Evolutionary conservation across 129 eudicot genomes (phyloP).

Genomic region (Chrysanthemum lavandulifolium): DNA sequence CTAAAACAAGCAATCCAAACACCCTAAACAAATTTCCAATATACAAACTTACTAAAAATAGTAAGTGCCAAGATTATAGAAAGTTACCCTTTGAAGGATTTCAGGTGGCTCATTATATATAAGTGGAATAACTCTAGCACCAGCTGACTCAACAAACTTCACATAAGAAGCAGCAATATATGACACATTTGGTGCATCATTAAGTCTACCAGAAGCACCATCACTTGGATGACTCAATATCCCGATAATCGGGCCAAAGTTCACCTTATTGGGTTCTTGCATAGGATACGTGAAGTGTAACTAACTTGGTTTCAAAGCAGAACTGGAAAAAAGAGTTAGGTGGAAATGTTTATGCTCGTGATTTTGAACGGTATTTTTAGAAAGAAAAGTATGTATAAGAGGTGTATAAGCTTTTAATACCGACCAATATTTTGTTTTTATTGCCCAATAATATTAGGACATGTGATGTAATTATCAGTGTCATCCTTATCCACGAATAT

Average conservation of each 20-base stretch:
- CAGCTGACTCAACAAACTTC: slow-evolving; percentile 83
- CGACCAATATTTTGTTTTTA: no score
- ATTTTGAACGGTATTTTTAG: no score
- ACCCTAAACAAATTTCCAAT: no score
- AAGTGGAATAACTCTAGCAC: slow-evolving; percentile 89
- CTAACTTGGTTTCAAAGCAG: no score
- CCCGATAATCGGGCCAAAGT: slow-evolving; percentile 83
- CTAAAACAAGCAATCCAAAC: no score
- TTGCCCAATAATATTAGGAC: no score
- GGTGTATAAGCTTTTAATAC: no score
- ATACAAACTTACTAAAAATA: no score
- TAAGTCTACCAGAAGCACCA: slow-evolving; percentile 81
- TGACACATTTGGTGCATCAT: slow-evolving; percentile 51
- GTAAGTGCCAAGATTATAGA: neutral
- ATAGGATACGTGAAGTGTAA: slow-evolving; percentile 34
- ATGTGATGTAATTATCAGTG: no score
- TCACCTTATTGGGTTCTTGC: slow-evolving; percentile 52
- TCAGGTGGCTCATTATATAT: slow-evolving; percentile 63
- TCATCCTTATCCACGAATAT: no score
- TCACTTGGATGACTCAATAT: slow-evolving; percentile 78
- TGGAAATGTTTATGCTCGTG: neutral
- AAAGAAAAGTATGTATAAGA: no score
- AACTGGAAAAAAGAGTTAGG: neutral
- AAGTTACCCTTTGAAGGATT: slow-evolving; percentile 43
- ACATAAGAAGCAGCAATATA: slow-evolving; percentile 87